Evolutionary conservation across 352 stramenopile genomes (phyloP).

Genomic region (Plasmopara halstedii): DNA sequence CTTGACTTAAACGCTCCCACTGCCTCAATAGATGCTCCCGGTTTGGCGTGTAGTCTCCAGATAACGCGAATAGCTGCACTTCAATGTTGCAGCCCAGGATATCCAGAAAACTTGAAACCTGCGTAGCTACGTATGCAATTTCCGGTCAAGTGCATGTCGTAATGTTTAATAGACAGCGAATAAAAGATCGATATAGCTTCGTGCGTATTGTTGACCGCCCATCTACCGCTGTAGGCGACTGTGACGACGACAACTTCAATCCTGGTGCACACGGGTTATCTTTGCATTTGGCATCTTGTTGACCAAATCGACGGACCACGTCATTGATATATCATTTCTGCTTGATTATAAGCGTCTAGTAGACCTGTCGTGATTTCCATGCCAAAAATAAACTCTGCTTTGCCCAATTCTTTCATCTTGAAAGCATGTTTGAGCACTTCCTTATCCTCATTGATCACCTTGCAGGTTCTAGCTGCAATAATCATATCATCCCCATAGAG

Average conservation of each 20-base stretch:
- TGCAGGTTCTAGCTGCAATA: background rate
- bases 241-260: background rate
- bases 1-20: too few species aligned
- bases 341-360: background rate
- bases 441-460: background rate
- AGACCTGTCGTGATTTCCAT: background rate
- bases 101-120: too few species aligned
- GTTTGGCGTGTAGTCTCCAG: too few species aligned
- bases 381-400: background rate
- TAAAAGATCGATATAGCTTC: background rate
- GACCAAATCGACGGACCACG: background rate
- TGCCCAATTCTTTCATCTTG: background rate
- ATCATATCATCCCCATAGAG: background rate
- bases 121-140: too few species aligned
- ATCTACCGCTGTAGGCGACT: background rate
- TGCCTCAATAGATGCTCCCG: too few species aligned
- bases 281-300: background rate
- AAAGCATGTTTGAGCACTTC: background rate
- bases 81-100: too few species aligned
- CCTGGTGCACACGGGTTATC: background rate
- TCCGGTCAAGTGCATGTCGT: too few species aligned
- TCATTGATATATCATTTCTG: background rate
- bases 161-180: background rate
- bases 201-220: background rate
- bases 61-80: too few species aligned